A percentile compares a stretch with the other conserved stretches of the same genome.
These are phyloP conservation scores for Chlorella sp. DNA, from an alignment of 139 green algal genomes.

Conservation along the genomic window DNA sequence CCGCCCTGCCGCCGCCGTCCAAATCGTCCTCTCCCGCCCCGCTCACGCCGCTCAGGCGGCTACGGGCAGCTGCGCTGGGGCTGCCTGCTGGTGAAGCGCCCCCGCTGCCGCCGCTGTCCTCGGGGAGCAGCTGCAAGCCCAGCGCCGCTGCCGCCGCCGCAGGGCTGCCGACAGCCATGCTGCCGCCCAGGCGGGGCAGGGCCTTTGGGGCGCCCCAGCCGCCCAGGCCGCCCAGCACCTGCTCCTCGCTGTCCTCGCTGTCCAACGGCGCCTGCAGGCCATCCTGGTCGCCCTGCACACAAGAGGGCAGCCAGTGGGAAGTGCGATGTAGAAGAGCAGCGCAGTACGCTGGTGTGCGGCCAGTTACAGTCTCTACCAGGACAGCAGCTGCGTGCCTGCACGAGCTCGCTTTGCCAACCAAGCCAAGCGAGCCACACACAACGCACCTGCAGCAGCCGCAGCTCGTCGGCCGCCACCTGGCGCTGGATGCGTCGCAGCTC, in stretches of 20 bases:
- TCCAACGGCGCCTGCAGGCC: background rate
- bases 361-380: background rate
- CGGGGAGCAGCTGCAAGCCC: slow-evolving; percentile 10
- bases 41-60: too few relatives aligned
- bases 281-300: slow-evolving; percentile 62
- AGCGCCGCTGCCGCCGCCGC: background rate
- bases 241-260: slow-evolving; percentile 29
- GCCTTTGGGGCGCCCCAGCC: background rate
- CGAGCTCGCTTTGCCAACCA: background rate
- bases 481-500: slow-evolving; percentile 85
- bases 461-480: slow-evolving; percentile 77
- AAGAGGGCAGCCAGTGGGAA: background rate
- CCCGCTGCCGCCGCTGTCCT: slow-evolving; percentile 8
- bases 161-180: background rate
- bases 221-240: background rate
- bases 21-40: too few relatives aligned
- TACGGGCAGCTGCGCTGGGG: too few relatives aligned
- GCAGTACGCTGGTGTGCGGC: background rate
- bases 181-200: slow-evolving; percentile 2
- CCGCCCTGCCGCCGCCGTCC: too few relatives aligned
- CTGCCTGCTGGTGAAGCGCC: background rate
- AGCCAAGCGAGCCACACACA: too few relatives aligned
- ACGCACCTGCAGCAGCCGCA: slow-evolving; percentile 72
- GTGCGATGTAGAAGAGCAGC: too few relatives aligned
- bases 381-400: background rate